Evolutionary conservation across 768 basidiomycete species (phyloP).

Genomic region (Chalciporus pseudorubinellus): DNA sequence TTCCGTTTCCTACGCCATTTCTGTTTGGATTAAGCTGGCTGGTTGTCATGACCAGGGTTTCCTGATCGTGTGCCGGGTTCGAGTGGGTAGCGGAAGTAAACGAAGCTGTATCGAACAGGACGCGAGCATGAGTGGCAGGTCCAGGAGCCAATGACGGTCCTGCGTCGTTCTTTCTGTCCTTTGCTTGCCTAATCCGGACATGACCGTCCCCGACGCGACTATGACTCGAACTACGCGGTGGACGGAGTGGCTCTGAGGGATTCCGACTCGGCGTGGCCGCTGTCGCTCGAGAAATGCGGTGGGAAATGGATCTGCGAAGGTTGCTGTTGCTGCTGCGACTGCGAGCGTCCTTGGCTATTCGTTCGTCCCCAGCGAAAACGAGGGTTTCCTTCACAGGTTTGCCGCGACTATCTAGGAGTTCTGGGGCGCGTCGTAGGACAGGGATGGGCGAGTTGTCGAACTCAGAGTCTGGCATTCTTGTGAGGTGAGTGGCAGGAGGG

Average conservation of each 20-base stretch:
- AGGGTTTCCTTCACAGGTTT: conserved; percentile 18
- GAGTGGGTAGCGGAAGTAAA: conserved; percentile 1
- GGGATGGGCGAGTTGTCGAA: conserved; percentile 13
- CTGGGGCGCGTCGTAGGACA: conserved; percentile 38
- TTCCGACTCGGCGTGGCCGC: conserved; percentile 30
- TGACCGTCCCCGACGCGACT: neutral
- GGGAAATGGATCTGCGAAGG: conserved; percentile 35
- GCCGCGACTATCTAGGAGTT: conserved; percentile 33
- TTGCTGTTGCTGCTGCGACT: conserved; percentile 2
- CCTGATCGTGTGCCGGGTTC: neutral
- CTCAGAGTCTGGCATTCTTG: conserved; percentile 11
- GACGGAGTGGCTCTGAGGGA: conserved; percentile 23
- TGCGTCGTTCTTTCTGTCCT: neutral
- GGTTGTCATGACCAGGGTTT: neutral
- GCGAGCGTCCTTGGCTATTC: neutral
- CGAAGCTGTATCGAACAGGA: neutral
- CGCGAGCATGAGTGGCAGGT: neutral
- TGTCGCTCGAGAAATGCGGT: conserved; percentile 34
- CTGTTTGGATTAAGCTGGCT: neutral
- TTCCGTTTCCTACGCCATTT: neutral
- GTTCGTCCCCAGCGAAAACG: neutral
- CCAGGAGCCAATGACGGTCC: neutral
- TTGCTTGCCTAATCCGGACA: conserved; percentile 27
- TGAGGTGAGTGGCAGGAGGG: neutral
- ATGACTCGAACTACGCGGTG: conserved; percentile 10